phyloP scores from a whole-genome alignment of 352 stramenopile species.

The Pythium grandisporangium region DNA sequence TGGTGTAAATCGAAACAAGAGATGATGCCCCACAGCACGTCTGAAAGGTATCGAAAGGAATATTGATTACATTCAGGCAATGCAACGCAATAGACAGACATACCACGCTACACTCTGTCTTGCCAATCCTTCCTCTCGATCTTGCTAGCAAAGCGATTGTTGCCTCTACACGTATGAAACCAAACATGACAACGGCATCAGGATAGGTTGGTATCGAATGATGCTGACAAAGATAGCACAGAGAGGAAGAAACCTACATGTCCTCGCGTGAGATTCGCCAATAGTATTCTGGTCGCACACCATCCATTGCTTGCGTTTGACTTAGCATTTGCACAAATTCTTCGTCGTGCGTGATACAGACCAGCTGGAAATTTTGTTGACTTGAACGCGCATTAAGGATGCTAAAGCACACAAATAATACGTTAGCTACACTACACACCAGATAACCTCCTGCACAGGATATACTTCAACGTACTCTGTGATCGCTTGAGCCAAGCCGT shows the following conservation, averaged over 20 bases:
- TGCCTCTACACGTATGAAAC: slow-evolving; percentile 25
- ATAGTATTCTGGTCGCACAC: slow-evolving; percentile 71
- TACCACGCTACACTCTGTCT: slow-evolving; percentile 20
- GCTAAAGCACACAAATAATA: slow-evolving; percentile 20
- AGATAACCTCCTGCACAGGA: background rate
- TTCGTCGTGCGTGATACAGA: slow-evolving; percentile 99
- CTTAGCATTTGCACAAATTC: slow-evolving; percentile 88
- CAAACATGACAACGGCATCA: background rate
- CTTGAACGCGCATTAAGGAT: slow-evolving; percentile 92
- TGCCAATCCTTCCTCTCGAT: slow-evolving; percentile 67
- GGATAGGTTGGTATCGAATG: background rate
- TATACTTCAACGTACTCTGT: slow-evolving; percentile 63
- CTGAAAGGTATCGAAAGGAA: slow-evolving; percentile 1
- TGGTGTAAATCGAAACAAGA: slow-evolving; percentile 1
- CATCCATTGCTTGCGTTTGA: slow-evolving; percentile 65
- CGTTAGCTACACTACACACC: background rate
- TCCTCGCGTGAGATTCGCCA: slow-evolving; percentile 78
- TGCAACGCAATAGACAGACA: background rate
- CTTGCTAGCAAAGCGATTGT: slow-evolving; percentile 81
- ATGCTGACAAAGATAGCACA: too few relatives aligned
- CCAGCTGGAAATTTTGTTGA: slow-evolving; percentile 99
- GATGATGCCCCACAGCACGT: too few relatives aligned
- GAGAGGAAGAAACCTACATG: slow-evolving; percentile 58
- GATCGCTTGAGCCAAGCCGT: slow-evolving; percentile 82
- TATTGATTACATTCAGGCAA: too few relatives aligned